A percentile compares a stretch with the other conserved stretches of the same genome.
These are phyloP conservation scores for Yamadazyma philogaea DNA, from an alignment of 805 yeast species.

Conservation along the genomic window DNA sequence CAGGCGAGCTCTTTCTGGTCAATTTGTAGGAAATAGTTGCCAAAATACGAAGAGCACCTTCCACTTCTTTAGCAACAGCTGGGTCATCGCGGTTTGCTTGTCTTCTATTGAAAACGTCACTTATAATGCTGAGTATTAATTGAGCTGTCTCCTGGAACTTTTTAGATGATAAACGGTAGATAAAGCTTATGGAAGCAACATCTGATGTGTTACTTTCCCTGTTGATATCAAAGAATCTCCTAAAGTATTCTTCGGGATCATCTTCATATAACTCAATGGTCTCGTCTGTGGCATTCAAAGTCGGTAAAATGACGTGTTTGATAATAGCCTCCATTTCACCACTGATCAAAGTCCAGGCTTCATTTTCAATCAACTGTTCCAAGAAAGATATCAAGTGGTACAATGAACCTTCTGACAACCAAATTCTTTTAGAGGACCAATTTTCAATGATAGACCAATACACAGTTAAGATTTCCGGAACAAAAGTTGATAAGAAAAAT, in stretches of 20 bases:
- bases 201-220: constrained; percentile 48
- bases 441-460: constrained; percentile 42
- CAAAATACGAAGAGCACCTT: constrained; percentile 42
- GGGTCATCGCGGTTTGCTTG: constrained; percentile 25
- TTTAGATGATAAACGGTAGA: constrained; percentile 35
- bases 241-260: constrained; percentile 44
- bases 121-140: constrained; percentile 29
- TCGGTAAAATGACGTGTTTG: constrained; percentile 39
- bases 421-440: constrained; percentile 37
- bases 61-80: constrained; percentile 33
- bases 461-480: constrained; percentile 40
- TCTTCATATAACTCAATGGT: constrained; percentile 44
- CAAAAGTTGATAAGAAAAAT: constrained; percentile 33
- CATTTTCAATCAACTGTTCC: constrained; percentile 40
- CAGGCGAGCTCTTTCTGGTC: constrained; percentile 35
- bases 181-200: constrained; percentile 48
- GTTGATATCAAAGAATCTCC: constrained; percentile 45
- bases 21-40: constrained; percentile 40
- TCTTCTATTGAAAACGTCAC: constrained; percentile 35
- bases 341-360: constrained; percentile 34
- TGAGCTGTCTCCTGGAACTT: constrained; percentile 38
- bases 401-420: constrained; percentile 41
- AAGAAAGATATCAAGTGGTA: constrained; percentile 43
- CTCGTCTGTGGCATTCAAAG: constrained; percentile 35
- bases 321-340: constrained; percentile 41